A percentile compares a stretch with the other conserved stretches of the same genome.
phyloP scores from a whole-genome alignment of 2,329 filamentous ascomycete species.

The Harringtonia aguacate region DNA sequence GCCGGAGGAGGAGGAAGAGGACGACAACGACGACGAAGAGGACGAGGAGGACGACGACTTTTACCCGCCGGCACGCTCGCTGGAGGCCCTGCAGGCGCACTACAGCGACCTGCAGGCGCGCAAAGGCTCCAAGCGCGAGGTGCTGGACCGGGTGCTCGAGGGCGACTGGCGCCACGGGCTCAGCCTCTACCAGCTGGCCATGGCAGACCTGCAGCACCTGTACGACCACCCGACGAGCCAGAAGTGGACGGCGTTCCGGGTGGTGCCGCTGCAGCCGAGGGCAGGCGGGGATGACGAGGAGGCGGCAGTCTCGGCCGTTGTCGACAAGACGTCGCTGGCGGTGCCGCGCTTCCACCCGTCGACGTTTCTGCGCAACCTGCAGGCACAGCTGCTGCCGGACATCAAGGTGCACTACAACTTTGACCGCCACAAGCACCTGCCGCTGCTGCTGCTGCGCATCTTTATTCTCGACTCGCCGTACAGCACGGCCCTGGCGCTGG shows the following conservation, averaged over 20 bases:
- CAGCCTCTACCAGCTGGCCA: constrained; percentile 55
- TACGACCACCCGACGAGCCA: constrained; percentile 54
- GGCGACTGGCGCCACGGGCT: constrained; percentile 60
- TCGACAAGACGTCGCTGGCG: constrained; percentile 34
- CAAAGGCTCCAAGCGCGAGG: constrained; percentile 52
- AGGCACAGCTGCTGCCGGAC: constrained; percentile 62
- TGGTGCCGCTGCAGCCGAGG: constrained; percentile 39
- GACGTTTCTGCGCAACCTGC: constrained; percentile 67
- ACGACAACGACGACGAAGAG: constrained; percentile 32
- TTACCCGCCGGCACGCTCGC: constrained; percentile 55
- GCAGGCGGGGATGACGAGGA: constrained; percentile 10
- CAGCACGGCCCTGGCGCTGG: constrained; percentile 44
- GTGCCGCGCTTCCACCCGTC: constrained; percentile 70
- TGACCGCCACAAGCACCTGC: constrained; percentile 56
- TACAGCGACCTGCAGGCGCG: constrained; percentile 50
- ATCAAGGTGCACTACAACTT: constrained; percentile 79
- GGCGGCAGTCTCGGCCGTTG: constrained; percentile 21
- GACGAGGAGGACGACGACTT: constrained; percentile 52
- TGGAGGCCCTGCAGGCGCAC: constrained; percentile 54
- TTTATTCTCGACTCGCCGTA: constrained; percentile 76
- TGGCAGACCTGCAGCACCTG: constrained; percentile 56
- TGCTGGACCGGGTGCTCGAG: constrained; percentile 52
- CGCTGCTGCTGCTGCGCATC: constrained; percentile 65
- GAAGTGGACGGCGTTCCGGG: constrained; percentile 53
- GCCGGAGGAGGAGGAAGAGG: constrained; percentile 4